Percentiles rank a stretch among this genome's conserved stretches.
Conservation (phyloP, 1,139 yeast species). For the Yamadazyma taylorii region DNA sequence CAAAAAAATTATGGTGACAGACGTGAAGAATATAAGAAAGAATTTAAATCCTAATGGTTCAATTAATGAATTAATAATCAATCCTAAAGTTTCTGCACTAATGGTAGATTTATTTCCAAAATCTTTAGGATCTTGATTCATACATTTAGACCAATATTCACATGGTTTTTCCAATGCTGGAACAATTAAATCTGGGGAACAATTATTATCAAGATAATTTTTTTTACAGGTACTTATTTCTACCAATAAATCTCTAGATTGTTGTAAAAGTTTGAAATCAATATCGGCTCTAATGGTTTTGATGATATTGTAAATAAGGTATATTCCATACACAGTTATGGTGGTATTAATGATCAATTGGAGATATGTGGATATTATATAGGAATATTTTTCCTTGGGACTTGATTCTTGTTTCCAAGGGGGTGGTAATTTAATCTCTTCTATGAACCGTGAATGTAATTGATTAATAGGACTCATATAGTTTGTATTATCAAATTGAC, state of each 20-base stretch:
- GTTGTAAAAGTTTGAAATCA: constrained; percentile 42
- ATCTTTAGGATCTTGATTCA: constrained; percentile 53
- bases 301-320: constrained; percentile 43
- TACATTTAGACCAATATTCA: constrained; percentile 60
- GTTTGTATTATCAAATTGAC: constrained; percentile 7
- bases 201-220: constrained; percentile 53
- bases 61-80: constrained; percentile 59
- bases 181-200: constrained; percentile 55
- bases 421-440: constrained; percentile 33
- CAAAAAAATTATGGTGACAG: constrained; percentile 29
- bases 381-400: constrained; percentile 46
- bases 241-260: constrained; percentile 33
- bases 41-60: constrained; percentile 66
- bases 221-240: constrained; percentile 51
- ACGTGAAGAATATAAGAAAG: constrained; percentile 39
- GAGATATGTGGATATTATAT: constrained; percentile 56
- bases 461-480: constrained; percentile 10
- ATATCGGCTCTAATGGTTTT: constrained; percentile 55
- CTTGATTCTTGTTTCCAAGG: constrained; percentile 46
- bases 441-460: constrained; percentile 1
- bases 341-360: constrained; percentile 51
- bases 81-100: constrained; percentile 64
- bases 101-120: constrained; percentile 48
- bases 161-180: constrained; percentile 62
- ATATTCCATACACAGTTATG: constrained; percentile 43